Evolutionary conservation across 177 flowering plant species (phyloP).

Genomic region (Vitis hybrid): DNA sequence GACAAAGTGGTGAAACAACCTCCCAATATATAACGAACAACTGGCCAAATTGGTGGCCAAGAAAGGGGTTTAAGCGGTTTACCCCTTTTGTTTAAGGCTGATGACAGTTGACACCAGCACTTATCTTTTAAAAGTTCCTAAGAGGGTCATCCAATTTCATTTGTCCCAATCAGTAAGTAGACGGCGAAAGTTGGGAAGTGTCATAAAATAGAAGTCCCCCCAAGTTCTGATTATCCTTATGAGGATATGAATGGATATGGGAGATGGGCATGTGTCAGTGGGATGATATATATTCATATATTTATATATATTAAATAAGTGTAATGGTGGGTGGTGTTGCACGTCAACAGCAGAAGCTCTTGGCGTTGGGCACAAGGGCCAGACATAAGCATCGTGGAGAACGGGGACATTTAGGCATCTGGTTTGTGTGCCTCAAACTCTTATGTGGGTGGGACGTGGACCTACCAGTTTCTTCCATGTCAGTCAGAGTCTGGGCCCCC

Average conservation of each 20-base stretch:
- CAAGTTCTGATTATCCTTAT: not conserved
- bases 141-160: not conserved
- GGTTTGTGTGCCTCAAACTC: not conserved
- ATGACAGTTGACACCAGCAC: no score
- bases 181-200: no score
- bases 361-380: constrained; percentile 4
- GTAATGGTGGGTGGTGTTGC: constrained; percentile 24
- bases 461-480: constrained; percentile 21
- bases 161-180: not conserved
- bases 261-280: not conserved
- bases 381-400: constrained; percentile 24
- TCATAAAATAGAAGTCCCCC: no score
- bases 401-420: constrained; percentile 13
- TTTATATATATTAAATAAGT: not conserved
- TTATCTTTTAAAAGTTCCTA: not conserved
- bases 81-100: no score
- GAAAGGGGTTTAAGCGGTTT: no score
- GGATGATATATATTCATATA: no score
- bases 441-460: constrained; percentile 16
- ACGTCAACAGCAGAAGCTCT: constrained; percentile 27
- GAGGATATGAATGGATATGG: constrained; percentile 5
- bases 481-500: constrained; percentile 8
- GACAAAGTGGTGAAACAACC: no score
- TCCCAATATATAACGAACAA: no score
- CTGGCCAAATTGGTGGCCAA: no score